Percentiles rank a stretch among this genome's conserved stretches.
These are phyloP conservation scores for Wolfiporia cocos DNA, from an alignment of 1,284 basidiomycete species.

Conservation along the genomic window DNA sequence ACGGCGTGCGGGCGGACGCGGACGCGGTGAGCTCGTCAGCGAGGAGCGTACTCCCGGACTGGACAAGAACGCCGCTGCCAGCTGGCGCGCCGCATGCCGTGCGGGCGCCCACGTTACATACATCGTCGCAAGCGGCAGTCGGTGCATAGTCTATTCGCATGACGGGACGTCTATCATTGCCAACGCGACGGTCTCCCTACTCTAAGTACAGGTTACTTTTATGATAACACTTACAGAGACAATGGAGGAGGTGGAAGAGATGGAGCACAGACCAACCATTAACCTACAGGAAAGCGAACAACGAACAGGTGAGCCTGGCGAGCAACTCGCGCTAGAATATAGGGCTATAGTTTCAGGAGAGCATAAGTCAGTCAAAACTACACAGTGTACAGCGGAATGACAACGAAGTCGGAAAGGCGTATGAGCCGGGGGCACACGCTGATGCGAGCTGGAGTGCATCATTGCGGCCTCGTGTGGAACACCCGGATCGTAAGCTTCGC, in stretches of 20 bases:
- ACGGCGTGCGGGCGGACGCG: slow-evolving; percentile 30
- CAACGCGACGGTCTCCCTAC: neutral
- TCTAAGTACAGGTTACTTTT: slow-evolving; percentile 4
- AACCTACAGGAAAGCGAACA: slow-evolving; percentile 6
- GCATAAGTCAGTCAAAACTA: neutral
- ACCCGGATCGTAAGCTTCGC: slow-evolving; percentile 29
- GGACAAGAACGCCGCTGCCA: slow-evolving; percentile 64
- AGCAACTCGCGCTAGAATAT: no score
- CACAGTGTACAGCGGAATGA: no score
- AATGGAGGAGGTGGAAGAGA: neutral
- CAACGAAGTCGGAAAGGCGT: no score
- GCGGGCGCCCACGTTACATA: slow-evolving; percentile 8
- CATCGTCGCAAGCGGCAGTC: slow-evolving; percentile 23
- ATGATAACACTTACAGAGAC: neutral
- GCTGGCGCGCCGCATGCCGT: slow-evolving; percentile 57
- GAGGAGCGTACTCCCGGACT: slow-evolving; percentile 63
- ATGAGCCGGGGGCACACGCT: no score
- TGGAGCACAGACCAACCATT: neutral
- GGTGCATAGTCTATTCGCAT: slow-evolving; percentile 20
- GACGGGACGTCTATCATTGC: no score
- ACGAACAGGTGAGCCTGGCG: neutral
- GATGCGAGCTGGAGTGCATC: no score
- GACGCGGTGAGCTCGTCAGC: slow-evolving; percentile 16
- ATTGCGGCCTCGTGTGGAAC: no score
- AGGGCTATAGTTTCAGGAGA: no score